Conservation (phyloP, 441 rosid species). For the Aquilaria agallochum region DNA sequence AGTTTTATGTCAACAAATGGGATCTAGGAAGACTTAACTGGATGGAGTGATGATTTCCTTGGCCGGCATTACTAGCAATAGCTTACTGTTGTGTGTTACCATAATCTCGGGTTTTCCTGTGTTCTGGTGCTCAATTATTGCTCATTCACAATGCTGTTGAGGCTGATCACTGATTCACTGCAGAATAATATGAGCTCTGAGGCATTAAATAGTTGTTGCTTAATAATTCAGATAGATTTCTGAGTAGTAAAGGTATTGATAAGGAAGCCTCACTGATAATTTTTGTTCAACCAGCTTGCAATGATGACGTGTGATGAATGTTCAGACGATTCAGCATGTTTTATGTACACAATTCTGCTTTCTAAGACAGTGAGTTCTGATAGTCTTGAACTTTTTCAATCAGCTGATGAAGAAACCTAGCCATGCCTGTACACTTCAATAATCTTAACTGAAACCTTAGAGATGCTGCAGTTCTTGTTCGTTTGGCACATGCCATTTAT, state of each 20-base stretch:
- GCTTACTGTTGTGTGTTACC: no score
- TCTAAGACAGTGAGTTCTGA: slow-evolving; percentile 13
- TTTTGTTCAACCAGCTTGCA: slow-evolving; percentile 52
- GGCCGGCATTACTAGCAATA: no score
- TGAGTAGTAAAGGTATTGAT: slow-evolving; percentile 11
- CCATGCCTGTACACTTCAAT: slow-evolving; percentile 14
- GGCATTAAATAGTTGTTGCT: background rate
- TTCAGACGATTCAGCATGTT: slow-evolving; percentile 35
- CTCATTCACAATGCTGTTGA: no score
- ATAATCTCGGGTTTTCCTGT: no score
- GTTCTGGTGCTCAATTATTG: no score
- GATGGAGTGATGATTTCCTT: no score
- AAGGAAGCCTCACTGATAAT: slow-evolving; percentile 29
- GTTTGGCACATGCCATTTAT: slow-evolving; percentile 6
- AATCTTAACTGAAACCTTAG: background rate
- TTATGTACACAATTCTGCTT: slow-evolving; percentile 23
- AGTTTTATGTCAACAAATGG: no score
- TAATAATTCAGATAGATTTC: slow-evolving; percentile 2
- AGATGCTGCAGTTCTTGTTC: slow-evolving; percentile 1
- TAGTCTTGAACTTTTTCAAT: slow-evolving; percentile 26
- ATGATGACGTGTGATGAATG: slow-evolving; percentile 58
- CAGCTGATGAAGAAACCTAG: slow-evolving; percentile 28
- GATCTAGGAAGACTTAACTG: no score
- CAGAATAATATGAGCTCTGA: background rate
- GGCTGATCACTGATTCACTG: no score